Conservation (phyloP, 1,284 basidiomycete genomes). For the Tranzscheliella williamsii region DNA sequence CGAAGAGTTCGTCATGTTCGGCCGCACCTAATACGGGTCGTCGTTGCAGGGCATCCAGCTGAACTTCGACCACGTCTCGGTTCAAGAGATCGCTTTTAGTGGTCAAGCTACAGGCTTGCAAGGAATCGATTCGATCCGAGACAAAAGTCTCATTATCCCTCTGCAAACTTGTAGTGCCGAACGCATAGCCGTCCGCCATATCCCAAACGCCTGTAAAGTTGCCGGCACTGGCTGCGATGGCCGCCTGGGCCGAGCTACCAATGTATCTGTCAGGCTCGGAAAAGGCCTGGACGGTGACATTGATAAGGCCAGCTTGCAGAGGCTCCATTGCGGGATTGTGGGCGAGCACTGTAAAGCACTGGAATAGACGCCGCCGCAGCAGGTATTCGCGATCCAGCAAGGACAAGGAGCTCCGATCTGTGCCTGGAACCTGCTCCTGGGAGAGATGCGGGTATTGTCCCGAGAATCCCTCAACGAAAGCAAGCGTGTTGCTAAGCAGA, state of each 20-base stretch:
- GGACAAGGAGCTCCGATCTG: conserved; percentile 64
- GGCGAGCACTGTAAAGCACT: conserved; percentile 84
- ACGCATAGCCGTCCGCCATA: conserved; percentile 83
- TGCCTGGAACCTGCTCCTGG: conserved; percentile 41
- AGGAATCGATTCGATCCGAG: conserved; percentile 27
- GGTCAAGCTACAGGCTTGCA: conserved; percentile 14
- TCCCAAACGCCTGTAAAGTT: conserved; percentile 85
- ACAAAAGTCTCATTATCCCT: conserved; percentile 54
- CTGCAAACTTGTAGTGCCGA: conserved; percentile 79
- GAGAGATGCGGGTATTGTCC: conserved; percentile 59
- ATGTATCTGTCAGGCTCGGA: conserved; percentile 72
- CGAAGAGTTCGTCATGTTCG: conserved; percentile 81
- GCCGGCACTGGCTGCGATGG: conserved; percentile 84
- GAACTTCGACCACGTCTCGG: conserved; percentile 75
- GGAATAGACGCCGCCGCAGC: conserved; percentile 80
- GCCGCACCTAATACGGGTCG: conserved; percentile 80
- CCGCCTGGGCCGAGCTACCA: conserved; percentile 85
- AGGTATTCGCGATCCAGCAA: conserved; percentile 80
- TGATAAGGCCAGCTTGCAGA: conserved; percentile 78
- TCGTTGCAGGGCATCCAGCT: conserved; percentile 74
- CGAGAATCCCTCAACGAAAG: conserved; percentile 73
- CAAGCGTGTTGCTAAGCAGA: conserved; percentile 83
- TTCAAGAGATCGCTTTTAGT: conserved; percentile 68
- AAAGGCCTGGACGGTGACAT: conserved; percentile 80
- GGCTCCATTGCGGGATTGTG: conserved; percentile 76